Base-by-base conservation (phyloP, 1,139 yeast species). In the Geotrichum klebahnii region DNA sequence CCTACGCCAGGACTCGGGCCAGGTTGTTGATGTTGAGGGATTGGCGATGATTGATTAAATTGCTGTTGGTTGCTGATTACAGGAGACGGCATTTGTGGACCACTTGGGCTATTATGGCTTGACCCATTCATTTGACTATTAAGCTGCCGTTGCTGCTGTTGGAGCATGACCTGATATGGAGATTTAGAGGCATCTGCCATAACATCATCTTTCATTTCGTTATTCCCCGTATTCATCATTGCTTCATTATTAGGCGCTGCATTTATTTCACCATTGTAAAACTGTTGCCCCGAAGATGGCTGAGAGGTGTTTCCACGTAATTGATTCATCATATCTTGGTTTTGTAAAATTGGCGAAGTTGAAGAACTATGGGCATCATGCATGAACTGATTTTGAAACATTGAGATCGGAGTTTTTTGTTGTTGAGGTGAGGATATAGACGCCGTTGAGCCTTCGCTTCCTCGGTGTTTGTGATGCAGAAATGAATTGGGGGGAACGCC, bases 121-220 rank as follows among this genome's bases (percentile, higher is more conserved):
- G 47, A 29, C 5, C 28, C 36, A 16, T 26, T 43, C 36, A 28
- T 40, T 29, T 40, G 44, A 6, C 5, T 20, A 12, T 16, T 29
- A 14, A 43, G 33, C 22, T 43, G 46, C 32, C 26, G 28, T 31
- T 36, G 36, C 22, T 44, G 47, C 29, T 38, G 40, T 29, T 44
- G 47, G 3, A 35, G 35, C 28, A 44, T 19, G 36, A 28, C 28
- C 5, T 36, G 47, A 20, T 44, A 40, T 23, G 16, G 44, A 10
- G 35, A 14, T 26, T 24, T 26, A 3, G 32, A n/a, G 9, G 32
- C 16, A 26, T 38, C 42, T 12, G 19, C 8, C 6, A 26, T 10
- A 26, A 6, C 10, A 10, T 38, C 42, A 26, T 12, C 42, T 3
- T 6, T 17, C 40, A 34, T 8, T 6, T 20, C 40, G 14, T 26